Percentiles rank a stretch among this genome's conserved stretches.
Conservation (phyloP, 2,329 filamentous ascomycete species). For the Stachybotrys chartarum region DNA sequence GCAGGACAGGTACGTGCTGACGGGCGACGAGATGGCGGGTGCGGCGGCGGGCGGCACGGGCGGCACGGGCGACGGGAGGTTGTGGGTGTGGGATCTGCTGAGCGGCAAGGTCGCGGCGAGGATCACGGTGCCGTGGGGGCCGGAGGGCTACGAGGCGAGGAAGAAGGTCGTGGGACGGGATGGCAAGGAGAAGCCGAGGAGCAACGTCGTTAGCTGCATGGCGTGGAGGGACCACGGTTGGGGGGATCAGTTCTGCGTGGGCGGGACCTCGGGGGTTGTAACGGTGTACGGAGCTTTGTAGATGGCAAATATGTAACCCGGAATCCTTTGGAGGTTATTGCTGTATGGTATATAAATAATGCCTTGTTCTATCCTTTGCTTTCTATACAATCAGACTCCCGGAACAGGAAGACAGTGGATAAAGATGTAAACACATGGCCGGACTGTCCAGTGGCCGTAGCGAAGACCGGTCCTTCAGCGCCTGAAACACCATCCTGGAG, state of each 20-base stretch:
- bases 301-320: conserved; percentile 7
- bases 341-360: too few species aligned
- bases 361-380: too few species aligned
- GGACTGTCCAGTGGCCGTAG: too few species aligned
- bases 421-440: too few species aligned
- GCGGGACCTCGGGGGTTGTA: conserved; percentile 58
- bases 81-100: conserved; percentile 81
- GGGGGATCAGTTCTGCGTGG: conserved; percentile 58
- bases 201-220: conserved; percentile 54
- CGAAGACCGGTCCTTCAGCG: too few species aligned
- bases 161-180: conserved; percentile 51
- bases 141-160: conserved; percentile 35
- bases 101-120: conserved; percentile 60
- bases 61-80: conserved; percentile 42
- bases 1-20: conserved; percentile 70
- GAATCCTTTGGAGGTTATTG: too few species aligned
- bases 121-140: conserved; percentile 52
- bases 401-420: too few species aligned
- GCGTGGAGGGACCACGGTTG: conserved; percentile 57
- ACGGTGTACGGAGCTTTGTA: conserved; percentile 48
- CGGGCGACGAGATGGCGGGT: conserved; percentile 62
- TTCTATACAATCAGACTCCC: too few species aligned
- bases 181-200: conserved; percentile 51
- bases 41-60: conserved; percentile 14
- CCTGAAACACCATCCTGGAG: too few species aligned